Base-by-base conservation (phyloP, 352 stramenopile genomes). In the Phytophthora parvispora region DNA sequence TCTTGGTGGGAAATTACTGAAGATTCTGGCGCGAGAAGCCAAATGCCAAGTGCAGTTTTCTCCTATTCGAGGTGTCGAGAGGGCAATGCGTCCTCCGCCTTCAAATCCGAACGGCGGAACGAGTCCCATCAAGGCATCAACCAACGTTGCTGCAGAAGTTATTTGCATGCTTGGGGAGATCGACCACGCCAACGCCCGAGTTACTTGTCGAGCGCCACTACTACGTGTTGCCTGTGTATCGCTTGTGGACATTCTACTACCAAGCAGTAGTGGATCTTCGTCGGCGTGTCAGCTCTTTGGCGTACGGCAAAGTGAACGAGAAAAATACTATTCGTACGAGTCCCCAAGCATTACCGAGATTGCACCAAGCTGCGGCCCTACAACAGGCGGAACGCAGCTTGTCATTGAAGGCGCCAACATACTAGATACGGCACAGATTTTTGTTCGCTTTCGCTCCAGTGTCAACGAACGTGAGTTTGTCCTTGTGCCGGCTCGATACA, bases 341-440 rank as follows among this genome's bases (percentile, higher is more conserved):
- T 93, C 86, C 0, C 86, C 84, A 3, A 71, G 82, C 6, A 93
- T 93, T 45, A 80, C 72, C 0, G 77, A 90, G 28, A 76, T 93
- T 8, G 67, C 65, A 13, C 86, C 86, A 2, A 86, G 64, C n/a
- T 93, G 86, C 34, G 86, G 84, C 2, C 86, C 86, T 6, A 81
- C 72, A 3, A 82, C 73, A 2, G 86, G 86, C 3, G 77, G 69
- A 1, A 92, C 86, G 1, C 79, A 73, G 22, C 54, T 93, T 18
- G 82, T 93, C 2, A 85, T 93, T 31, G 82, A 92, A 66, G 76
- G 70, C 3, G 67, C 67, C 0, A 90, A 90, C 40, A 72, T 93
- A n/a, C 29, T 93, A 2, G 82, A 93, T 45, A 93, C 86, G 1
- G 86, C 84, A 0, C 86, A 93, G 47, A 88, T 93, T 25, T 93